Evolutionary conservation across 768 basidiomycete species (phyloP).

Genomic region (Holtermanniella nyarrowii): DNA sequence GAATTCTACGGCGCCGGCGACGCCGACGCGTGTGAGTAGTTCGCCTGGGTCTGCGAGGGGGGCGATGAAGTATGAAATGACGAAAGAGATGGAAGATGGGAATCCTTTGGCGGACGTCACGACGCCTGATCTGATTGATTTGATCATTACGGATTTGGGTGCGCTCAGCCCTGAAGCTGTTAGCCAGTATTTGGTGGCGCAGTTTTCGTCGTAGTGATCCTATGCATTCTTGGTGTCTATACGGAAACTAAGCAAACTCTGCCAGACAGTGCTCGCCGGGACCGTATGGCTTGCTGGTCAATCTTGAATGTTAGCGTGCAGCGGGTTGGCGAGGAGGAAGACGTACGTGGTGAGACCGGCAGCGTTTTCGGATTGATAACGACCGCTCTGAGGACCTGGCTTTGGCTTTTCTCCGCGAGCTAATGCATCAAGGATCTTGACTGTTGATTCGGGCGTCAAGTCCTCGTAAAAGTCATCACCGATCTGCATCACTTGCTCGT

Average conservation of each 20-base stretch:
- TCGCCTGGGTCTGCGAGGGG: not conserved
- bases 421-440: conserved; percentile 42
- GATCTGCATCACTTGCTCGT: conserved; percentile 70
- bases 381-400: conserved; percentile 82
- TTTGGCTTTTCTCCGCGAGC: conserved; percentile 67
- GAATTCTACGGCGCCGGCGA: conserved; percentile 34
- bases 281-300: conserved; percentile 59
- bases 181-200: conserved; percentile 88
- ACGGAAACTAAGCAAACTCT: conserved; percentile 62
- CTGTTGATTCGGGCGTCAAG: conserved; percentile 44
- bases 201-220: conserved; percentile 46
- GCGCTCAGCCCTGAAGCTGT: conserved; percentile 65
- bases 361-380: conserved; percentile 84
- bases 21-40: conserved; percentile 7
- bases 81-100: conserved; percentile 66
- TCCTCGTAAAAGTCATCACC: conserved; percentile 86
- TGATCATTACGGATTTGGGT: conserved; percentile 90
- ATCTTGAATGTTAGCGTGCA: conserved; percentile 1
- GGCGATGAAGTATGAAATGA: conserved; percentile 48
- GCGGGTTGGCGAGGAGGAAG: not conserved
- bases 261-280: conserved; percentile 80
- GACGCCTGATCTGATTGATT: conserved; percentile 81
- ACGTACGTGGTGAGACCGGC: conserved; percentile 63
- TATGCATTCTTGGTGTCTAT: not conserved
- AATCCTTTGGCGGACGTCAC: conserved; percentile 93